Conservation (phyloP, 495 filamentous ascomycete species). For the Xylaria flabelliformis region DNA sequence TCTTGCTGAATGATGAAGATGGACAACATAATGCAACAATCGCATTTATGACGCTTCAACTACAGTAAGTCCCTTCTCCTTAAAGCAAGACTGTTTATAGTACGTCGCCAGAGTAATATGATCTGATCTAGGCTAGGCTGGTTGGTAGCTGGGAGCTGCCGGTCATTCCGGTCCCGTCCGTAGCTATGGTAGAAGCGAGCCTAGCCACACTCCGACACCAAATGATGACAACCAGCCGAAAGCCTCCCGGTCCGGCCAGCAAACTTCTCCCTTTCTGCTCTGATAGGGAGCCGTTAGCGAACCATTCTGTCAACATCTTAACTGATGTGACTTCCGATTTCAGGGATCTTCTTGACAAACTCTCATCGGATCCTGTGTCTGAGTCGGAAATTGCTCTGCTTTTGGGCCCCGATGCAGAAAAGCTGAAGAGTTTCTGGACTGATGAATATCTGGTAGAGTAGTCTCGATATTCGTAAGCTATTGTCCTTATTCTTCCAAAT, state of each 20-base stretch:
- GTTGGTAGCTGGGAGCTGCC: slow-evolving; percentile 40
- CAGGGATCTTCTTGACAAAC: slow-evolving; percentile 51
- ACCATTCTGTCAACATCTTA: slow-evolving; percentile 55
- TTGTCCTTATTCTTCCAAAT: not conserved
- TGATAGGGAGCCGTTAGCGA: slow-evolving; percentile 41
- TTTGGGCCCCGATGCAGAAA: slow-evolving; percentile 40
- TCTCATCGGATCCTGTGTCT: slow-evolving; percentile 44
- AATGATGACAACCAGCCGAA: slow-evolving; percentile 21
- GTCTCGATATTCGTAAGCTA: not conserved
- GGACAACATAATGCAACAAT: slow-evolving; percentile 37
- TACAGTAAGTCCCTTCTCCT: slow-evolving; percentile 39
- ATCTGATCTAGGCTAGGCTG: slow-evolving; percentile 34
- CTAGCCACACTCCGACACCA: slow-evolving; percentile 42
- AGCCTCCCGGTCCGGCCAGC: slow-evolving; percentile 32
- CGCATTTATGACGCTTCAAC: slow-evolving; percentile 52
- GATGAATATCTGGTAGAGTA: slow-evolving; percentile 47
- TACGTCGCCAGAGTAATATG: not conserved
- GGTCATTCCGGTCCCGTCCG: slow-evolving; percentile 44
- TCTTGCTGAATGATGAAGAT: slow-evolving; percentile 53
- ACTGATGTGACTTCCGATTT: slow-evolving; percentile 57
- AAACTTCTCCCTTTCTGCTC: slow-evolving; percentile 57
- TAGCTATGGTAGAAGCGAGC: slow-evolving; percentile 33
- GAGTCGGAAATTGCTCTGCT: slow-evolving; percentile 45
- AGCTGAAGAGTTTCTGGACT: slow-evolving; percentile 56
- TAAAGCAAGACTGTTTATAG: not conserved